Evolutionary conservation across 2,329 filamentous ascomycete species (phyloP).

Genomic region (Aspergillus niger): DNA sequence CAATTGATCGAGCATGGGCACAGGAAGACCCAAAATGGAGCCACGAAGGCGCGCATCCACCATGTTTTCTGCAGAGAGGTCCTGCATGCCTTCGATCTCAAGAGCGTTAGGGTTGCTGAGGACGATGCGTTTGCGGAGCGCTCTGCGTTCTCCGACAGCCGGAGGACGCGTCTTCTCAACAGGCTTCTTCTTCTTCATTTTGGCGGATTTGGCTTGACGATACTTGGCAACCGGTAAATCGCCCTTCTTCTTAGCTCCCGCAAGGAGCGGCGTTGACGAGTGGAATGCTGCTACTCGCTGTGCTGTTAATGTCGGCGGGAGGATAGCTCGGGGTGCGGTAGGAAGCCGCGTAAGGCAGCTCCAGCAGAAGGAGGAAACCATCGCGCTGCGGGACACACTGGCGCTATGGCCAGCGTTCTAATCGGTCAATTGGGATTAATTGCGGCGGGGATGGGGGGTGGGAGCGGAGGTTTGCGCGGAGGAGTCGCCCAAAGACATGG

Average conservation of each 20-base stretch:
- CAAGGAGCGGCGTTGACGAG: conserved; percentile 42
- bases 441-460: conserved; percentile 17
- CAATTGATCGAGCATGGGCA: conserved; percentile 73
- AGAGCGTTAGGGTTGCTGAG: conserved; percentile 94
- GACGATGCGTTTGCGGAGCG: conserved; percentile 82
- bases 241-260: conserved; percentile 51
- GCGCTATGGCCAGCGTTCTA: conserved; percentile 33
- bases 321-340: conserved; percentile 41
- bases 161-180: conserved; percentile 59
- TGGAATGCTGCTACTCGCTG: conserved; percentile 52
- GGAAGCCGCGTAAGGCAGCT: conserved; percentile 57
- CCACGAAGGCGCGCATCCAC: conserved; percentile 60
- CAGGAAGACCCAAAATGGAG: conserved; percentile 69
- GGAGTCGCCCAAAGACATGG: conserved; percentile 25
- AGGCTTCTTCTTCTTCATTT: conserved; percentile 48
- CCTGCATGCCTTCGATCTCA: conserved; percentile 67
- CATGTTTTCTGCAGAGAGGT: conserved; percentile 60
- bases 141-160: conserved; percentile 78
- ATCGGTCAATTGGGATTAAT: conserved; percentile 28
- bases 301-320: conserved; percentile 46
- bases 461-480: conserved; percentile 19
- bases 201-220: conserved; percentile 42
- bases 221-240: conserved; percentile 32
- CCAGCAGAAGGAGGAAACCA: conserved; percentile 62
- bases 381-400: conserved; percentile 40